Percentiles rank a stretch among this genome's conserved stretches.
Evolutionary conservation across 441 rosid species (phyloP).

Genomic region (Corymbia citriodora): DNA sequence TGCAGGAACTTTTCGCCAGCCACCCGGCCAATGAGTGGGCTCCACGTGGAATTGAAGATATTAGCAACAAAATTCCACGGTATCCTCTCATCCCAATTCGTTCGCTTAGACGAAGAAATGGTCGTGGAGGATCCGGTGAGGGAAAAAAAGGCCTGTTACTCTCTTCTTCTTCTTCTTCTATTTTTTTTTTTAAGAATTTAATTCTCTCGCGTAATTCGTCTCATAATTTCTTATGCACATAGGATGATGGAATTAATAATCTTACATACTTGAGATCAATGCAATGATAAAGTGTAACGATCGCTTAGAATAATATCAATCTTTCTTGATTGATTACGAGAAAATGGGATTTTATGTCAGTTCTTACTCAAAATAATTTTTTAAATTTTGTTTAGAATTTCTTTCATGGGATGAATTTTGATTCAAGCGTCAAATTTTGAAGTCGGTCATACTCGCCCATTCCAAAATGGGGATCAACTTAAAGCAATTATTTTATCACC

Average conservation of each 20-base stretch:
- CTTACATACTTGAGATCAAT: not conserved
- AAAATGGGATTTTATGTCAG: not conserved
- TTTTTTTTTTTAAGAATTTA: too few relatives aligned
- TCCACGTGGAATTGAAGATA: not conserved
- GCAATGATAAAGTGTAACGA: not conserved
- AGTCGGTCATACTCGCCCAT: not conserved
- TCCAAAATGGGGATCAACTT: not conserved
- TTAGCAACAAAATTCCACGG: not conserved
- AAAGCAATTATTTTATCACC: not conserved
- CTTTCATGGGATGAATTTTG: not conserved
- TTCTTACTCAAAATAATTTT: not conserved
- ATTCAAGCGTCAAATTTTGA: not conserved
- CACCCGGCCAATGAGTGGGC: not conserved
- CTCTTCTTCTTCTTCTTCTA: too few relatives aligned
- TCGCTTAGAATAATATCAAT: rapidly evolving
- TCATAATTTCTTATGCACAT: too few relatives aligned
- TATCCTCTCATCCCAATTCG: not conserved
- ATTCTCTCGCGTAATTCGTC: too few relatives aligned
- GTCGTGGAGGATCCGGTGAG: not conserved
- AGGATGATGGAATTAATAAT: not conserved
- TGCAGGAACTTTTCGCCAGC: not conserved
- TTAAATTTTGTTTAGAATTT: not conserved
- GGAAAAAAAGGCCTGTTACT: not conserved
- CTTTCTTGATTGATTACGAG: rapidly evolving
- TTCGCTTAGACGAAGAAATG: not conserved